These are phyloP conservation scores for Candolleomyces efflorescens DNA, from an alignment of 768 basidiomycete genomes.

Conservation along the genomic window DNA sequence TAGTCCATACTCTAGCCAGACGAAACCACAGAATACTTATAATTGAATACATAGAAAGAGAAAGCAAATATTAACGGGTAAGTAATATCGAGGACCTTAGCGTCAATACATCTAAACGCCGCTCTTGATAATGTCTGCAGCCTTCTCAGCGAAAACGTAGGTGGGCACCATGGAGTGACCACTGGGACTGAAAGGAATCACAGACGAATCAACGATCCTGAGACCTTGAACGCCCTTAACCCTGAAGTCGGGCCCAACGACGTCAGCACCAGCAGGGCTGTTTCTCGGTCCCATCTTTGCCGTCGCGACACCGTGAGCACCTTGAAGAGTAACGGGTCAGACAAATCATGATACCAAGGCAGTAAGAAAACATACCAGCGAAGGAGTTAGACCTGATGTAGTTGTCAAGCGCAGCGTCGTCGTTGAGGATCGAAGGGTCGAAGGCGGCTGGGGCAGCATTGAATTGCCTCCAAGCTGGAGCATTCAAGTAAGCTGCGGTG, in stretches of 20 bases:
- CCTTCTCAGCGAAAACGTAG: constrained; percentile 6
- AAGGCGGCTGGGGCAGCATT: constrained; percentile 17
- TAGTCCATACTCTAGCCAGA: too few species aligned
- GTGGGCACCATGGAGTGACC: not conserved
- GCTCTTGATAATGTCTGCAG: constrained; percentile 5
- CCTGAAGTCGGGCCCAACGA: constrained; percentile 26
- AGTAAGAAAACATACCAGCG: constrained; percentile 7
- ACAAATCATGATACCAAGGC: not conserved
- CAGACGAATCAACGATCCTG: constrained; percentile 31
- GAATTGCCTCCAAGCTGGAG: constrained; percentile 17
- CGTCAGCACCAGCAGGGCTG: constrained; percentile 23
- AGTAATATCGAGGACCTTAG: too few species aligned
- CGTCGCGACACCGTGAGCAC: not conserved
- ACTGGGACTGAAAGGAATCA: constrained; percentile 5
- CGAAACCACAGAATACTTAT: not conserved
- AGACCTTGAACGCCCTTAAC: constrained; percentile 27
- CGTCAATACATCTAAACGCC: not conserved
- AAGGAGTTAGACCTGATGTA: constrained; percentile 13
- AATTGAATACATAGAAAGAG: not conserved
- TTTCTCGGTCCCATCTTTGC: not conserved
- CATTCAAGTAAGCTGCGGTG: constrained; percentile 16
- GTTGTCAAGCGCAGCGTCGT: constrained; percentile 19
- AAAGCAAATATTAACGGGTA: not conserved
- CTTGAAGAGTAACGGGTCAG: not conserved
- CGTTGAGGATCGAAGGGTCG: constrained; percentile 17